Conservation (phyloP, 1,284 basidiomycete species). For the Fomes fomentarius region DNA sequence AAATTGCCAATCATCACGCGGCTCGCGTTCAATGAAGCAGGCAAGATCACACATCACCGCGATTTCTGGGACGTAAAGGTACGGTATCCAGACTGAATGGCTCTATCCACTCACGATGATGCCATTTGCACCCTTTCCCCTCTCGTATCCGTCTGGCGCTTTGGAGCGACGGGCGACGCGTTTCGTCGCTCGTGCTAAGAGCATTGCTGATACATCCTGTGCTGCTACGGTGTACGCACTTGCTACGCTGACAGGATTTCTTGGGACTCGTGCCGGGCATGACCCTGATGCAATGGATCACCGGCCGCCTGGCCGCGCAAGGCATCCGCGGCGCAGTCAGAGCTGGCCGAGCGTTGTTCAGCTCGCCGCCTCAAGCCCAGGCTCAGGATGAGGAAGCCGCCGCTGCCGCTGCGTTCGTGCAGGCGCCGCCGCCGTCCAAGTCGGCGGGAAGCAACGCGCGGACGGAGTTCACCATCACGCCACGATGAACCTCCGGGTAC, state of each 20-base stretch:
- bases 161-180: too few relatives aligned
- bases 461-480: slow-evolving; percentile 4
- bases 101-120: neutral
- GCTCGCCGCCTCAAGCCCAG: slow-evolving; percentile 14
- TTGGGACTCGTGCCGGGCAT: slow-evolving; percentile 70
- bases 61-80: slow-evolving; percentile 71
- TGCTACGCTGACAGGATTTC: slow-evolving; percentile 56
- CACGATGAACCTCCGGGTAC: too few relatives aligned
- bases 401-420: slow-evolving; percentile 21
- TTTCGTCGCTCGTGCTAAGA: neutral
- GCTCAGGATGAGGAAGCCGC: slow-evolving; percentile 29
- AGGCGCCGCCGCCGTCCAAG: slow-evolving; percentile 3
- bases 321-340: slow-evolving; percentile 44
- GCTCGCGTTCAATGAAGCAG: slow-evolving; percentile 75
- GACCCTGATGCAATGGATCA: slow-evolving; percentile 66
- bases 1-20: slow-evolving; percentile 68
- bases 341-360: slow-evolving; percentile 28
- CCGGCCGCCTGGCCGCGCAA: slow-evolving; percentile 58
- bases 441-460: slow-evolving; percentile 3
- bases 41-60: slow-evolving; percentile 70
- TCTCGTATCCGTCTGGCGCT: too few relatives aligned
- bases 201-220: neutral
- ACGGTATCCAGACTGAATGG: neutral
- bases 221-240: too few relatives aligned
- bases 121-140: too few relatives aligned